Evolutionary conservation across 2,329 filamentous ascomycete genomes (phyloP).

Genomic region (Pleomassaria siparia): DNA sequence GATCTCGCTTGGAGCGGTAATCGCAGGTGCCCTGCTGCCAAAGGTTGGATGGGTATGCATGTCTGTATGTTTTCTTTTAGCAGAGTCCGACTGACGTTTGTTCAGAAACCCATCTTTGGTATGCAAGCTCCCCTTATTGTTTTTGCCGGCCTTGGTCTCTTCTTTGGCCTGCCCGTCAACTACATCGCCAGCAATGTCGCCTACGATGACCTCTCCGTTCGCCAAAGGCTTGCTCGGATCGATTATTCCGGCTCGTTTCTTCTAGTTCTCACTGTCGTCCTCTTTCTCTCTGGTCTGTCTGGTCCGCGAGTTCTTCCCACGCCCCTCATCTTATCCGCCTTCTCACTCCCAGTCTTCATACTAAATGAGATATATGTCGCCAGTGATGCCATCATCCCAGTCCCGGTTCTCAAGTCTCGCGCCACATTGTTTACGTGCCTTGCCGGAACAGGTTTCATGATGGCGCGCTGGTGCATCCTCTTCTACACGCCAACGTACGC

Average conservation of each 20-base stretch:
- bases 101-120: constrained; percentile 70
- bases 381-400: constrained; percentile 72
- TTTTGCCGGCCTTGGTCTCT: constrained; percentile 62
- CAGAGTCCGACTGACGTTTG: background rate
- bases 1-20: constrained; percentile 69
- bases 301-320: constrained; percentile 62
- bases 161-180: constrained; percentile 63
- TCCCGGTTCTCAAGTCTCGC: constrained; percentile 68
- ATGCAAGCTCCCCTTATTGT: constrained; percentile 68
- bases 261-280: constrained; percentile 58
- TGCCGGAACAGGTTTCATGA: constrained; percentile 76
- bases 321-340: constrained; percentile 62
- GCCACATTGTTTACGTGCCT: constrained; percentile 73
- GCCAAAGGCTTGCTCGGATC: constrained; percentile 63
- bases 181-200: constrained; percentile 41
- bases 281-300: constrained; percentile 71
- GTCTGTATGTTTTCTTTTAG: background rate
- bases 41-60: constrained; percentile 67
- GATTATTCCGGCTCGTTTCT: constrained; percentile 74
- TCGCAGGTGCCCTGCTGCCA: constrained; percentile 66
- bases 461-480: constrained; percentile 75
- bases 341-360: constrained; percentile 56
- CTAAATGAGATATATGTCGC: constrained; percentile 66
- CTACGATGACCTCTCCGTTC: constrained; percentile 40
- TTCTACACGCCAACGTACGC: constrained; percentile 82